Evolutionary conservation across 2,329 filamentous ascomycete species (phyloP).

Genomic region (Aureobasidium sp.): DNA sequence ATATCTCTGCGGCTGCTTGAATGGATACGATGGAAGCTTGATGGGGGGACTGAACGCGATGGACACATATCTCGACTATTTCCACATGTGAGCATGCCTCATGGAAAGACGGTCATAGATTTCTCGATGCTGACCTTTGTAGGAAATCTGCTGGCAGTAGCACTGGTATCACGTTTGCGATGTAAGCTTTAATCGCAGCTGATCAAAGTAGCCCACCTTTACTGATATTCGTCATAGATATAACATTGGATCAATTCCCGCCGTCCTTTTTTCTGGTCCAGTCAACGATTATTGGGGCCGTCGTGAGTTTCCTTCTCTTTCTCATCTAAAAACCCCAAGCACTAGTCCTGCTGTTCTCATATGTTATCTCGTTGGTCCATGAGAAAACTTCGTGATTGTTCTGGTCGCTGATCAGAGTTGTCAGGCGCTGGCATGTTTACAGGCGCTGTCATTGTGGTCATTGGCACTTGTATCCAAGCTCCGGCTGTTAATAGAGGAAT

Average conservation of each 20-base stretch:
- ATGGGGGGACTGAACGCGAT: conserved; percentile 7
- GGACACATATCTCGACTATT: not conserved
- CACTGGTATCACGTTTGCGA: conserved; percentile 44
- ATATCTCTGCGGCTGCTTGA: conserved; percentile 12
- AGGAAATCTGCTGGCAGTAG: conserved; percentile 2
- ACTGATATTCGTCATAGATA: conserved; percentile 29
- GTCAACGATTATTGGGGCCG: conserved; percentile 22
- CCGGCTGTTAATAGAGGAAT: conserved; percentile 41
- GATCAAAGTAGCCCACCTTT: conserved; percentile 28
- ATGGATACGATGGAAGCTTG: conserved; percentile 12
- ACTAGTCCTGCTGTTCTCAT: no score
- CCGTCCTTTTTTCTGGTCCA: conserved; percentile 28
- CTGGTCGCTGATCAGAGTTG: no score
- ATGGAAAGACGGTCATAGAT: not conserved
- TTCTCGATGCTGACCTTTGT: not conserved
- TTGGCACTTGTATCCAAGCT: conserved; percentile 45
- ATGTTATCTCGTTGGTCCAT: no score
- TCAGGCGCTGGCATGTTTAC: conserved; percentile 34
- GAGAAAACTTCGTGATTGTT: no score
- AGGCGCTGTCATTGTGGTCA: conserved; percentile 58
- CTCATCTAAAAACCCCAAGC: no score
- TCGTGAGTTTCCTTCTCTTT: conserved; percentile 15
- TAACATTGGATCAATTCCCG: conserved; percentile 33
- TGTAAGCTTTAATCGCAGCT: conserved; percentile 37
- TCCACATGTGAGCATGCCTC: not conserved